Base-by-base conservation (phyloP, 2,329 filamentous ascomycete genomes). In the Verticillium klebahnii region DNA sequence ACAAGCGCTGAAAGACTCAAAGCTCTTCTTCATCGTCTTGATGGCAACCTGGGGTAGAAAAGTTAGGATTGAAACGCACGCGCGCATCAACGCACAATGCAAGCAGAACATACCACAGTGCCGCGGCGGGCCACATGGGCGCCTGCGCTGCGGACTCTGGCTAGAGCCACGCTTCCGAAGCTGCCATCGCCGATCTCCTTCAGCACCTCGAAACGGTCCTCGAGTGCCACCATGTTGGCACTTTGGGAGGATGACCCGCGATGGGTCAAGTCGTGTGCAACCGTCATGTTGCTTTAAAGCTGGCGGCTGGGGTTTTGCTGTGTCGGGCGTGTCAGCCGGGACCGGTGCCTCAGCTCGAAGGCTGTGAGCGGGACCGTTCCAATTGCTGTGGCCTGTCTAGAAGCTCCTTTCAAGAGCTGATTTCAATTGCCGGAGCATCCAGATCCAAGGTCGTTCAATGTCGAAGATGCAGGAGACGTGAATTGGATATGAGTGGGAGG, bases 1-100 rank as follows among this genome's bases (percentile, higher is more conserved):
- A 75, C 95, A 99, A 59, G 93, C 90, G 17, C 86, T 80, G 72
- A 97, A 93, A 1, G 92, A 96, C 69, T 98, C 93, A 70, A 98
- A 99, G 0, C 90, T 93, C 85, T 99, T 99, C 84, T 99, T 99
- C 95, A 99, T 99, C 6, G 95, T 98, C 80, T 99, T 99, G 79
- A 99, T 97, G 54, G 95, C 95, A 70, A 99, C 91, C 95, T 98
- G 61, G 52, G 62, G 61, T 40, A 15, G 29, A 14, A 23, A 36
- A 14, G 57, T 65, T 57, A 65, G 40, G 59, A 29, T 29, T 29
- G 4, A 29, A 55, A 34, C 25, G 52, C 60, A 50, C 52, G 8
- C 50, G 31, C 56, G 36, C 34, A 45, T 45, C 54, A 61, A 60
- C 17, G 17, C 23, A 17, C 29, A 36, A 9, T 23, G 45, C 25